phyloP scores from a whole-genome alignment of 371 early-diverging fungal species.

The Cladochytrium tenue region DNA sequence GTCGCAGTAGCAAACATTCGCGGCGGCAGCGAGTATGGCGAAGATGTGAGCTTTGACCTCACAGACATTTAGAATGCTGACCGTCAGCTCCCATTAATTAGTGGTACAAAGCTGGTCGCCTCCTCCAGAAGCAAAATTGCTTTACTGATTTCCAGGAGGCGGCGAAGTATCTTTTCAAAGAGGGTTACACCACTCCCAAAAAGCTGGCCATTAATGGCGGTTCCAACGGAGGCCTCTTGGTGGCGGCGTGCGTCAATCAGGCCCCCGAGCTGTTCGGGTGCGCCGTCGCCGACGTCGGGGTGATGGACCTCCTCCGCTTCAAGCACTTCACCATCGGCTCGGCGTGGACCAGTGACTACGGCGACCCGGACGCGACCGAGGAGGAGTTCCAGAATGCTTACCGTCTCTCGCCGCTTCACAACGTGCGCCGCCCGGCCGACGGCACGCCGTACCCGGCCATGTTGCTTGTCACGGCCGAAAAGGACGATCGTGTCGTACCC shows the following conservation, averaged over 20 bases:
- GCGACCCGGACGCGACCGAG: conserved; percentile 37
- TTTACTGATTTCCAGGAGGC: conserved; percentile 52
- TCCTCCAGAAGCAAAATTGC: conserved; percentile 44
- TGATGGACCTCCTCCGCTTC: conserved; percentile 46
- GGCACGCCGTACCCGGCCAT: conserved; percentile 47
- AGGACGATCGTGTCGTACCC: conserved; percentile 52
- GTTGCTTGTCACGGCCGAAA: conserved; percentile 43
- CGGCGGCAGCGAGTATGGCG: conserved; percentile 52
- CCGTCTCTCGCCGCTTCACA: conserved; percentile 67
- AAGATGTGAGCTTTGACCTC: conserved; percentile 12
- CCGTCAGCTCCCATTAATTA: too few species aligned
- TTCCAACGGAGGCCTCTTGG: conserved; percentile 51
- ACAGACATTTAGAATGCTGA: not conserved
- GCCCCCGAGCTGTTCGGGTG: conserved; percentile 47
- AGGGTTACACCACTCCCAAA: conserved; percentile 33
- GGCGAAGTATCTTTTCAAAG: conserved; percentile 36
- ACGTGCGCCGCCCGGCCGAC: conserved; percentile 40
- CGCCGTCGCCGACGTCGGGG: conserved; percentile 46
- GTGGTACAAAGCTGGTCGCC: conserved; percentile 47
- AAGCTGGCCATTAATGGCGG: conserved; percentile 51
- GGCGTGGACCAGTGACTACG: conserved; percentile 47
- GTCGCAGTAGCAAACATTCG: conserved; percentile 51
- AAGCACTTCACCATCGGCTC: conserved; percentile 51
- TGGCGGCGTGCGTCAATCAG: conserved; percentile 46
- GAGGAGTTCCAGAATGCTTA: conserved; percentile 39